Conservation (phyloP, 768 basidiomycete species). For the Kwoniella botswanensis region DNA sequence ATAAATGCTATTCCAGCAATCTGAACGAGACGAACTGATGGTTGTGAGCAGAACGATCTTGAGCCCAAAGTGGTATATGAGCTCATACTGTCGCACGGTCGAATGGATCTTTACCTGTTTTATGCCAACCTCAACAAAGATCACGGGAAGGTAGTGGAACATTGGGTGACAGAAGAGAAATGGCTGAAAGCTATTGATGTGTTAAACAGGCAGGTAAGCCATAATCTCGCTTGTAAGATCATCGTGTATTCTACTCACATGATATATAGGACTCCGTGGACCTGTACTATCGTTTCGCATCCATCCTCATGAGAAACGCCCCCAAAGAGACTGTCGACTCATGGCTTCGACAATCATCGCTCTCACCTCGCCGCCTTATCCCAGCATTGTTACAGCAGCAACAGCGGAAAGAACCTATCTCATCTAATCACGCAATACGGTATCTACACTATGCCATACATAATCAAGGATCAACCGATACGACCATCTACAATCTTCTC, state of each 20-base stretch:
- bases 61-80: slow-evolving; percentile 87
- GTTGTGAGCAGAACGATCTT: slow-evolving; percentile 72
- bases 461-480: slow-evolving; percentile 75
- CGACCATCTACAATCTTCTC: slow-evolving; percentile 91
- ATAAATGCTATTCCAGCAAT: background rate
- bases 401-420: slow-evolving; percentile 62
- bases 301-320: slow-evolving; percentile 81
- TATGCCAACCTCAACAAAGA: slow-evolving; percentile 84
- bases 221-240: slow-evolving; percentile 1
- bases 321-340: slow-evolving; percentile 90
- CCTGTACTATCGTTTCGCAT: slow-evolving; percentile 89
- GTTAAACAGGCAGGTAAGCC: slow-evolving; percentile 81
- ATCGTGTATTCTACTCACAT: too few relatives aligned
- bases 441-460: slow-evolving; percentile 87
- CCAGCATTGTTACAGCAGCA: slow-evolving; percentile 87
- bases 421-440: slow-evolving; percentile 77
- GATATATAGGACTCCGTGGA: slow-evolving; percentile 72
- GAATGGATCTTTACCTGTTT: slow-evolving; percentile 88
- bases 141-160: slow-evolving; percentile 79
- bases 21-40: slow-evolving; percentile 5
- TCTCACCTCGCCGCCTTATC: slow-evolving; percentile 83
- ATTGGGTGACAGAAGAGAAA: slow-evolving; percentile 90
- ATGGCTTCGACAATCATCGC: slow-evolving; percentile 79
- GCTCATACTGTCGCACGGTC: slow-evolving; percentile 88
- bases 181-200: slow-evolving; percentile 89